Evolutionary conservation across 148 eudicot genomes (phyloP).

Genomic region (Euryodendron excelsum): DNA sequence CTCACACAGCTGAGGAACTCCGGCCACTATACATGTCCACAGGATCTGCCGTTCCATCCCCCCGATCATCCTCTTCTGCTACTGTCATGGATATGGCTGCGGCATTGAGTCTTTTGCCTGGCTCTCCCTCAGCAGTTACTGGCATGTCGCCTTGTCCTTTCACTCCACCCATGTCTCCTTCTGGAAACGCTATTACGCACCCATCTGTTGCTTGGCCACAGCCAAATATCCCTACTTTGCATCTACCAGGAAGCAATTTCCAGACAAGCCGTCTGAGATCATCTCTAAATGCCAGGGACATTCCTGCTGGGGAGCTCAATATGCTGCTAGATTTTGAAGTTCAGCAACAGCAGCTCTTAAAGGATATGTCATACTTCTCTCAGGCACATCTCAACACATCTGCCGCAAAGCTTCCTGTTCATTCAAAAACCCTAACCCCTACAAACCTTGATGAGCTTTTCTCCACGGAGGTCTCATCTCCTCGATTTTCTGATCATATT

Average conservation of each 20-base stretch:
- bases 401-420: slow-evolving; percentile 22
- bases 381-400: slow-evolving; percentile 34
- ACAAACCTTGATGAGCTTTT: slow-evolving; percentile 47
- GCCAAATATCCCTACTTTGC: slow-evolving; percentile 28
- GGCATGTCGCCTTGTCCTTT: slow-evolving; percentile 35
- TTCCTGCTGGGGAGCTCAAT: slow-evolving; percentile 23
- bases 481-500: slow-evolving; percentile 42
- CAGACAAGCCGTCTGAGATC: slow-evolving; percentile 31
- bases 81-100: slow-evolving; percentile 58
- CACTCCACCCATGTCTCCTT: slow-evolving; percentile 45
- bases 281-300: slow-evolving; percentile 28
- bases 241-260: slow-evolving; percentile 28
- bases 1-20: too few relatives aligned
- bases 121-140: slow-evolving; percentile 44
- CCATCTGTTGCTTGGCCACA: slow-evolving; percentile 36
- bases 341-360: slow-evolving; percentile 39
- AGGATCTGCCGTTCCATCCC: too few relatives aligned
- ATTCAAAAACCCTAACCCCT: slow-evolving; percentile 37
- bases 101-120: slow-evolving; percentile 41
- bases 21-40: too few relatives aligned
- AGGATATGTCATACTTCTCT: slow-evolving; percentile 33
- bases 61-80: slow-evolving; percentile 13
- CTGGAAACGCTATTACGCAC: slow-evolving; percentile 6
- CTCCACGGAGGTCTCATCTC: slow-evolving; percentile 44
- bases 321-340: slow-evolving; percentile 33